These are phyloP conservation scores for Diaporthe aspalathi DNA, from an alignment of 2,329 filamentous ascomycete genomes.

Conservation along the genomic window DNA sequence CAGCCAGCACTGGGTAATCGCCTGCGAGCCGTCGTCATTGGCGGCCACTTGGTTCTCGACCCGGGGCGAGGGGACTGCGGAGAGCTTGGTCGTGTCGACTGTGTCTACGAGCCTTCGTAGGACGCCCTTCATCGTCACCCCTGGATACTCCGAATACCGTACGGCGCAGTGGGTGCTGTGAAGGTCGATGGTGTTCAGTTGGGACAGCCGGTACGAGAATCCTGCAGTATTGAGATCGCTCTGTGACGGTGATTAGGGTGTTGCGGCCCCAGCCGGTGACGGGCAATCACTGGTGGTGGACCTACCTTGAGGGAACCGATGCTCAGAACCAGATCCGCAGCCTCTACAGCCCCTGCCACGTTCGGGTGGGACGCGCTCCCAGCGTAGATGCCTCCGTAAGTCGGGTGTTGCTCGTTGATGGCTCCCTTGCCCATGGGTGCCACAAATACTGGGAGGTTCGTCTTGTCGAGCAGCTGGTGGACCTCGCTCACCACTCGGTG, in stretches of 20 bases:
- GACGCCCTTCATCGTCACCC: slow-evolving; percentile 81
- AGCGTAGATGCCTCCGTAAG: slow-evolving; percentile 86
- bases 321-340: slow-evolving; percentile 76
- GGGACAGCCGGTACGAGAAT: slow-evolving; percentile 82
- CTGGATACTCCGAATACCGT: slow-evolving; percentile 81
- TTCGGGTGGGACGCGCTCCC: slow-evolving; percentile 78
- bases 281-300: too few relatives aligned
- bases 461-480: slow-evolving; percentile 77
- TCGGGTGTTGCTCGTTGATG: slow-evolving; percentile 79
- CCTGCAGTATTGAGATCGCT: slow-evolving; percentile 86
- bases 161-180: slow-evolving; percentile 80
- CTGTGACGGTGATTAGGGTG: slow-evolving; percentile 48
- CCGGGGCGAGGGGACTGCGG: slow-evolving; percentile 63
- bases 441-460: slow-evolving; percentile 83
- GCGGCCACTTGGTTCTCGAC: slow-evolving; percentile 62
- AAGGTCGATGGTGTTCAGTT: slow-evolving; percentile 83
- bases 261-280: background rate
- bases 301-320: slow-evolving; percentile 71
- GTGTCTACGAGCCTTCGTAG: slow-evolving; percentile 75
- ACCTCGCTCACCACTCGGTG: slow-evolving; percentile 80
- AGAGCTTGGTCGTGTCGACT: slow-evolving; percentile 68
- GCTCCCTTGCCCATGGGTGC: slow-evolving; percentile 91
- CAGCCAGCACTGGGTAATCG: slow-evolving; percentile 78
- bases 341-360: slow-evolving; percentile 73
- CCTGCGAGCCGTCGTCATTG: slow-evolving; percentile 53